Percentiles rank a stretch among this genome's conserved stretches.
Conservation (phyloP, 768 basidiomycete species). For the Hygrophorus russula region DNA sequence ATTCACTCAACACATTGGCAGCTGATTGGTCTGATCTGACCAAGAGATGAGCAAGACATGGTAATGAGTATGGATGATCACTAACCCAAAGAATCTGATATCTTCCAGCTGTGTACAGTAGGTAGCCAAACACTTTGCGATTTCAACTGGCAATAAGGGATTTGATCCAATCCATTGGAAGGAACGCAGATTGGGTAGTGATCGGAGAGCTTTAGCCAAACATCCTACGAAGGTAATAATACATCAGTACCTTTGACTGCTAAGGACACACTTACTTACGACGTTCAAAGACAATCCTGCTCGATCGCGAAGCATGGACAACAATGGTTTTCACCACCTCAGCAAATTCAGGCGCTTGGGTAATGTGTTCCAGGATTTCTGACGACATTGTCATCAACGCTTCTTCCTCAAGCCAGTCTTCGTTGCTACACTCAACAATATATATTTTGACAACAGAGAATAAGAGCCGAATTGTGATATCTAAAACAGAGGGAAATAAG, state of each 20-base stretch:
- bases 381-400: not conserved
- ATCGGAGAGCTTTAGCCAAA: too few relatives aligned
- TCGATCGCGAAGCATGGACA: not conserved
- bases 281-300: not conserved
- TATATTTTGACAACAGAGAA: not conserved
- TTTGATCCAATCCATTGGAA: too few relatives aligned
- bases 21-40: too few relatives aligned
- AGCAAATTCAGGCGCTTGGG: not conserved
- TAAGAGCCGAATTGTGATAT: not conserved
- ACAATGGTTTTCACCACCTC: not conserved
- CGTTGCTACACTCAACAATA: not conserved
- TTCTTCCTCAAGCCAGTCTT: not conserved
- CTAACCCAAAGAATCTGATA: too few relatives aligned
- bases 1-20: too few relatives aligned
- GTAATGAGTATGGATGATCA: too few relatives aligned
- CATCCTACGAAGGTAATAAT: conserved; percentile 11
- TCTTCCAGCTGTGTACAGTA: too few relatives aligned
- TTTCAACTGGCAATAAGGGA: too few relatives aligned
- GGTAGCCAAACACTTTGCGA: too few relatives aligned
- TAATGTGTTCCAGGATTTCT: not conserved
- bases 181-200: too few relatives aligned
- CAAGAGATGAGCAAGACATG: too few relatives aligned
- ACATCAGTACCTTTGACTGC: not conserved
- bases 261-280: not conserved
- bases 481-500: too few relatives aligned